Conservation (phyloP, 192 early-diverging fungal genomes). For the Backusella sp. region DNA sequence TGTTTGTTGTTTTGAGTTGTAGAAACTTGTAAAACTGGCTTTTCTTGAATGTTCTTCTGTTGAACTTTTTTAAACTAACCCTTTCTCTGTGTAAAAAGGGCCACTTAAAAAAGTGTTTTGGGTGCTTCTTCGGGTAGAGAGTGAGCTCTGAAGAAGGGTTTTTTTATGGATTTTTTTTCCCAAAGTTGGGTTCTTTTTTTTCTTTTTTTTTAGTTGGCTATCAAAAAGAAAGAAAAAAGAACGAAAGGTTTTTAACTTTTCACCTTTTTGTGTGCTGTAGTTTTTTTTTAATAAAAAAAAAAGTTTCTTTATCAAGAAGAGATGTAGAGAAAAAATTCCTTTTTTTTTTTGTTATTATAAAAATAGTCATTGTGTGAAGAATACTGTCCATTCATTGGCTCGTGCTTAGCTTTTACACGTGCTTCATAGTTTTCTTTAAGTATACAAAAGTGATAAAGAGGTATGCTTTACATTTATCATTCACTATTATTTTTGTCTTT, state of each 20-base stretch:
- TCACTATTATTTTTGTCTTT: not conserved
- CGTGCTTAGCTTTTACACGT: constrained; percentile 5
- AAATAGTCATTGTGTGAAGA: not conserved
- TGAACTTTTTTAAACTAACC: not conserved
- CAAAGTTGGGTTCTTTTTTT: not conserved
- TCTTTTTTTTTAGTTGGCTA: not conserved
- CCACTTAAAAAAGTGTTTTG: constrained; percentile 2
- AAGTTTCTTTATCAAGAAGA: not conserved
- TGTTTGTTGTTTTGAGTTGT: not conserved
- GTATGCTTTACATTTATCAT: not conserved
- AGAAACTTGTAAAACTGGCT: not conserved
- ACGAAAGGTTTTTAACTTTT: not conserved
- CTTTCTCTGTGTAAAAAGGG: constrained; percentile 6
- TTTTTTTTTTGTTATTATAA: not conserved
- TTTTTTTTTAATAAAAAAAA: not conserved
- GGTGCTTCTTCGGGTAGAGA: not conserved
- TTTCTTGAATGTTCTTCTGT: constrained; percentile 3
- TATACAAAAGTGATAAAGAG: not conserved
- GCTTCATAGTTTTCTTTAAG: not conserved
- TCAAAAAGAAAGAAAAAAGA: not conserved
- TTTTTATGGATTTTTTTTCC: not conserved
- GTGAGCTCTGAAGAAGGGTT: not conserved
- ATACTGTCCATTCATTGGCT: not conserved
- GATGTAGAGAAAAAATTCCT: not conserved
- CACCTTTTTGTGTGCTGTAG: not conserved